Evolutionary conservation across 169 alveolate species (phyloP), one percentile per base, ranked within the genome.

Genomic region (Eimeria praecox): DNA sequence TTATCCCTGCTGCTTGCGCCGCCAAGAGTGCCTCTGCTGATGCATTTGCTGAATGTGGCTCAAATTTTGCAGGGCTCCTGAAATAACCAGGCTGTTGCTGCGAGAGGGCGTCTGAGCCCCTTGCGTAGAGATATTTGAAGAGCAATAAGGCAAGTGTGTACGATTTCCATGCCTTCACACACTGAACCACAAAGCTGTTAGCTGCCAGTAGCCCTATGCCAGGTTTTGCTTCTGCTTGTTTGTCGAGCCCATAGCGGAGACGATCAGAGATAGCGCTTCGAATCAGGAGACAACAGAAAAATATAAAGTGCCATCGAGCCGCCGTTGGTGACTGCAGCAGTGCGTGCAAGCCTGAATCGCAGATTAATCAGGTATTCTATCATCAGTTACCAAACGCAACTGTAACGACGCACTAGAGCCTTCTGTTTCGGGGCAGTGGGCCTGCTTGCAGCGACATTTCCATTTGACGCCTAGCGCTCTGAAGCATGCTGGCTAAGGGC

Each of bases 151-250:
- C 66, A n/a, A 87, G 83, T 35, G 94, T 87, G 42, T 87, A 87
- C 62, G 94, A 62, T n/a, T 87, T 87, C 94, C 94, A 87, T 30
- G 94, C 94, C 83, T 64, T 87, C 85, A 87, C 94, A 27, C 94
- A 87, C 40, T 64, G 83, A 87, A 64, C 66, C 52, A 87, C 78
- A 40, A 87, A 87, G 69, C 64, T 46, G 59, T 59, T 71, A 12
- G 75, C 78, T 56, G 16, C n/a, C 33, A 12, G 42, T 14, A 40
- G 64, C 83, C 46, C 94, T 16, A 38, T 35, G 52, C 62, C 27
- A 33, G 46, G 30, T 62, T 49, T 18, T 24, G 52, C 83, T 62
- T 54, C 38, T 24, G 20, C 64, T 16, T 8, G 38, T 27, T 42
- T 27, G n/a, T 87, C 69, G 24, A 87, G 82, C 83, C 83, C 83